These are phyloP conservation scores for Chlamydomonas incerta DNA, from an alignment of 139 green algal species.

Conservation along the genomic window DNA sequence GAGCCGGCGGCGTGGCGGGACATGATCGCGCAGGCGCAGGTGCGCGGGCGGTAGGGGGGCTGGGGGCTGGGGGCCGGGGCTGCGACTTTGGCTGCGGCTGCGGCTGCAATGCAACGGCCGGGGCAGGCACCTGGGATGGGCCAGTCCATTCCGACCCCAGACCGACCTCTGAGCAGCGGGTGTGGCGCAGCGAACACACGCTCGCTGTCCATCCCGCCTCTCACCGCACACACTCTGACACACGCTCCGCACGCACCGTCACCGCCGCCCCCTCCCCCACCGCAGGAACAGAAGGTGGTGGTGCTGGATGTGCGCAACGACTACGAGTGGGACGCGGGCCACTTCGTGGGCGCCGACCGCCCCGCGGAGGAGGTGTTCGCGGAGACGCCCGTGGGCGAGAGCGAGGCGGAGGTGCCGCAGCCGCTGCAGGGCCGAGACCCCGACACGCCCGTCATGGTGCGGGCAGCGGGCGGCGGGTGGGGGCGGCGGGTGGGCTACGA, in stretches of 20 bases:
- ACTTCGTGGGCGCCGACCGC: constrained; percentile 90
- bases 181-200: no score
- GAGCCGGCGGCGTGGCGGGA: constrained; percentile 75
- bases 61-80: no score
- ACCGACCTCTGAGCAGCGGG: no score
- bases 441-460: constrained; percentile 86
- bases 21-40: constrained; percentile 66
- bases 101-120: neutral
- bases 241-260: no score
- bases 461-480: no score
- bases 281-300: constrained; percentile 63
- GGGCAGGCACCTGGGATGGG: no score
- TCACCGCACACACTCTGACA: no score
- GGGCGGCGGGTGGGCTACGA: no score
- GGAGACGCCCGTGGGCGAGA: constrained; percentile 81
- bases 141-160: no score
- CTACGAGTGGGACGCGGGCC: constrained; percentile 99
- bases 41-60: no score
- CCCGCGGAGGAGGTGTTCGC: constrained; percentile 89
- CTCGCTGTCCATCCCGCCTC: no score
- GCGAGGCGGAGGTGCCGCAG: constrained; percentile 62
- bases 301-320: constrained; percentile 97
- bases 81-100: neutral
- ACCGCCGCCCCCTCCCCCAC: no score
- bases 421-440: constrained; percentile 63